Conservation (phyloP, 1,284 basidiomycete genomes). For the Irpex sp. region DNA sequence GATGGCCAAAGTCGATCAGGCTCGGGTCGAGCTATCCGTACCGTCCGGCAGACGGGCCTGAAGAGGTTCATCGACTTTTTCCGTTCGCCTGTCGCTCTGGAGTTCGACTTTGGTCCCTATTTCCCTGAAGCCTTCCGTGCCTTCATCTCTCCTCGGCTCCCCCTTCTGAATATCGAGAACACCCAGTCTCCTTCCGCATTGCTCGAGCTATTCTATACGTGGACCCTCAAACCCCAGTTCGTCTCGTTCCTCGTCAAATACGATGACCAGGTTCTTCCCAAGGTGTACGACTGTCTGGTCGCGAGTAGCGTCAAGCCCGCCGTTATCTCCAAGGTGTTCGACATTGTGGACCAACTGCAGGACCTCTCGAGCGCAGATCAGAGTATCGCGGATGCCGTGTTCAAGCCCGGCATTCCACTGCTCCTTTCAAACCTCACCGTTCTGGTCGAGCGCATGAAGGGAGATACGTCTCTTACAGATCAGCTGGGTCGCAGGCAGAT, state of each 20-base stretch:
- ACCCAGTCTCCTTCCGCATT: conserved; percentile 91
- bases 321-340: conserved; percentile 81
- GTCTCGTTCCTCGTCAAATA: conserved; percentile 65
- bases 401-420: conserved; percentile 75
- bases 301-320: conserved; percentile 85
- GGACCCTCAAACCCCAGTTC: conserved; percentile 64
- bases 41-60: conserved; percentile 79
- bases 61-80: conserved; percentile 92
- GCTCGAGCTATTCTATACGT: conserved; percentile 82
- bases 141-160: conserved; percentile 83
- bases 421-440: conserved; percentile 75
- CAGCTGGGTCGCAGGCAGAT: conserved; percentile 85
- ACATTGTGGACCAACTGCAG: conserved; percentile 80
- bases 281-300: conserved; percentile 79
- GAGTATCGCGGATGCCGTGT: conserved; percentile 48
- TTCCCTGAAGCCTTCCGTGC: conserved; percentile 64
- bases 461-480: conserved; percentile 54
- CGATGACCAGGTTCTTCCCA: conserved; percentile 69
- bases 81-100: conserved; percentile 47
- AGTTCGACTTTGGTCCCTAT: conserved; percentile 77
- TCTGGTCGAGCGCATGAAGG: conserved; percentile 65
- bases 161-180: conserved; percentile 78
- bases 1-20: conserved; percentile 29
- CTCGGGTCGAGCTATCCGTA: conserved; percentile 46
- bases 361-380: conserved; percentile 50